Percentiles rank a stretch among this genome's conserved stretches.
Evolutionary conservation across 192 early-diverging fungal genomes (phyloP).

Genomic region (Mortierella antarctica): DNA sequence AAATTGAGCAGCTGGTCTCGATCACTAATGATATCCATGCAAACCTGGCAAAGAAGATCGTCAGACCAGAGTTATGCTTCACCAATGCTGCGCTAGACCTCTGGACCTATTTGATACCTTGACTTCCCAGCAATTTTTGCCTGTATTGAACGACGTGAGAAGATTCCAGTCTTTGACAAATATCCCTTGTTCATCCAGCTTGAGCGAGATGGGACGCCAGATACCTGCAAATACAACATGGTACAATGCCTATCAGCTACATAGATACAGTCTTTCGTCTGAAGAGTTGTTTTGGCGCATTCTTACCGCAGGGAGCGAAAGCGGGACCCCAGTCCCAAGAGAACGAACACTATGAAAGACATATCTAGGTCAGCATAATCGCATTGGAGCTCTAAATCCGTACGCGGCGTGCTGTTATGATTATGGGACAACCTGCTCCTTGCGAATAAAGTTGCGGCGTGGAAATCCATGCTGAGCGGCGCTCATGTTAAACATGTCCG

Average conservation of each 20-base stretch:
- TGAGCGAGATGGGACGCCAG: constrained; percentile 43
- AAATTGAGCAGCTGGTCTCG: neutral
- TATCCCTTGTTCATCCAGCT: constrained; percentile 3
- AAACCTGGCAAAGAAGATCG: neutral
- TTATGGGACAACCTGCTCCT: constrained; percentile 32
- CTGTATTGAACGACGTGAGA: neutral
- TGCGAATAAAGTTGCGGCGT: constrained; percentile 37
- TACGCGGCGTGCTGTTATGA: neutral
- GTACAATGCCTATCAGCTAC: no score
- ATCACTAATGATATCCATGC: neutral
- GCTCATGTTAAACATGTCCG: constrained; percentile 53
- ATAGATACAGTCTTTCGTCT: no score
- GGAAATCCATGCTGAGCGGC: constrained; percentile 44
- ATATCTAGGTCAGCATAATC: neutral
- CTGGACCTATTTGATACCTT: constrained; percentile 2
- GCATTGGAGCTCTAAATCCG: neutral
- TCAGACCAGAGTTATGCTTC: neutral
- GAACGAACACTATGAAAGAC: constrained; percentile 35
- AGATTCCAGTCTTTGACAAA: constrained; percentile 18
- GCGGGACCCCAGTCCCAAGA: constrained; percentile 53
- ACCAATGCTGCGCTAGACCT: neutral
- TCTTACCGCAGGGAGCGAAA: constrained; percentile 43
- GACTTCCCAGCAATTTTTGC: constrained; percentile 13
- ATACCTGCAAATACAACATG: constrained; percentile 14
- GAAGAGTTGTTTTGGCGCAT: no score